Base-by-base conservation (phyloP, 2,329 filamentous ascomycete species). In the Dactylella cylindrospora region DNA sequence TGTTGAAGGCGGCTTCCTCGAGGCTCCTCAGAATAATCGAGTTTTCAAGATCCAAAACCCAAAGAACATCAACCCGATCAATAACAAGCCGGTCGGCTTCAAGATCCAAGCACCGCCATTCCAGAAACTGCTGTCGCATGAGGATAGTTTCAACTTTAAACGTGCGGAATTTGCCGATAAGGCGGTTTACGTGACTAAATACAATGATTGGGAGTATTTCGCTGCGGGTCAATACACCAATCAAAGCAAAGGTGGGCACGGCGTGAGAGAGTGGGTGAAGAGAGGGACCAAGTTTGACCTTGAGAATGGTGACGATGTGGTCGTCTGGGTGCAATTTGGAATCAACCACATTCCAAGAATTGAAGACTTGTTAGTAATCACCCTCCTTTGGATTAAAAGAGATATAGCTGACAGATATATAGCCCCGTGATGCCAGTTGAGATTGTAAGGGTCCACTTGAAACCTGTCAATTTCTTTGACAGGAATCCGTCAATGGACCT, bases 401-500 rank as follows among this genome's bases (percentile, higher is more conserved):
- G 19, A 17, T 12, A n/a, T 22, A 7, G 10, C 41, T 35, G 35
- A 23, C 8, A n/a, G 9, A 22, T n/a, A 20, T 31, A 60, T 38
- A 64, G 59, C 72, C 83, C 83, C 0, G 80, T 85, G 32, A 85
- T 86, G 83, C 83, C 83, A 0, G 78, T 77, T 67, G 83, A 85
- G 71, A 77, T 73, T 10, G 69, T 79, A 12, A 75, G 74, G 66
- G 76, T 80, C 1, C 70, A 72, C 38, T 68, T 80, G 29, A 75
- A 78, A 66, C 78, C 78, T 0, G 76, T 74, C 3, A 79, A 80
- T 60, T 80, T 80, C 66, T 80, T 79, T 64, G 72, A 74, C 3
- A 73, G 72, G 54, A 80, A 80, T 64, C 78, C 78, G 0, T 76
- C 76, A 0, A 65, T 79, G 7, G 78, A 80, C 70, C 74, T 79